phyloP scores from a whole-genome alignment of 352 stramenopile genomes.

The Pythium phragmiticola region DNA sequence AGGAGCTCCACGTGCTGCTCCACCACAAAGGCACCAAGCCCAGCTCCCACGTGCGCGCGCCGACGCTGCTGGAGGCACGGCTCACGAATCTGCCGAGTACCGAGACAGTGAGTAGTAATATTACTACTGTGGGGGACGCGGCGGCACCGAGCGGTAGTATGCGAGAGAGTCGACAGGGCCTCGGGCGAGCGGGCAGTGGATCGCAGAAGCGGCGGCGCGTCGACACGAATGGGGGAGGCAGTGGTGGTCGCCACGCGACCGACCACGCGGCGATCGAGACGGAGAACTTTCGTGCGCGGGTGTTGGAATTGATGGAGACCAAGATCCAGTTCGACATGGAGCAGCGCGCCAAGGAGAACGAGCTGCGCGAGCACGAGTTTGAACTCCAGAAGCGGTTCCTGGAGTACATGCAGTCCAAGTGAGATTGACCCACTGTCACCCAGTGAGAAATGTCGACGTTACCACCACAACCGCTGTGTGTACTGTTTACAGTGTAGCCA shows the following conservation, averaged over 20 bases:
- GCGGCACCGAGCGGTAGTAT: not conserved
- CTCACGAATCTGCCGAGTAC: not conserved
- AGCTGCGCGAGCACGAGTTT: constrained; percentile 78
- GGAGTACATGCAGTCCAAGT: constrained; percentile 83
- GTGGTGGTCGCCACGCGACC: not conserved
- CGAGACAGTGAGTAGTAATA: not conserved
- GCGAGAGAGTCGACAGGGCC: too few relatives aligned
- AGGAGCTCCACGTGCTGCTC: constrained; percentile 54
- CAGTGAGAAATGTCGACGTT: not conserved
- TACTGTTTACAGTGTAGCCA: too few relatives aligned
- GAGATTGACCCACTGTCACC: not conserved
- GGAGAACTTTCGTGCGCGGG: constrained; percentile 53
- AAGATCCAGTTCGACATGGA: constrained; percentile 87
- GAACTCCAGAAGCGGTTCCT: constrained; percentile 81
- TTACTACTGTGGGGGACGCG: not conserved
- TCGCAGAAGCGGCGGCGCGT: constrained; percentile 15
- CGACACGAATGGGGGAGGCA: not conserved
- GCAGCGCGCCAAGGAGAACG: constrained; percentile 69
- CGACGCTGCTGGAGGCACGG: constrained; percentile 17
- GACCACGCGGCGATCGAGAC: constrained; percentile 22
- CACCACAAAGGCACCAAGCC: constrained; percentile 50
- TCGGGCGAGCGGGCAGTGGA: not conserved
- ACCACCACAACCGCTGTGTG: too few relatives aligned
- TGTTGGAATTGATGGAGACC: constrained; percentile 74
- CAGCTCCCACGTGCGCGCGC: constrained; percentile 1